Base-by-base conservation (phyloP, 768 basidiomycete species). In the Leccinellum albellum region DNA sequence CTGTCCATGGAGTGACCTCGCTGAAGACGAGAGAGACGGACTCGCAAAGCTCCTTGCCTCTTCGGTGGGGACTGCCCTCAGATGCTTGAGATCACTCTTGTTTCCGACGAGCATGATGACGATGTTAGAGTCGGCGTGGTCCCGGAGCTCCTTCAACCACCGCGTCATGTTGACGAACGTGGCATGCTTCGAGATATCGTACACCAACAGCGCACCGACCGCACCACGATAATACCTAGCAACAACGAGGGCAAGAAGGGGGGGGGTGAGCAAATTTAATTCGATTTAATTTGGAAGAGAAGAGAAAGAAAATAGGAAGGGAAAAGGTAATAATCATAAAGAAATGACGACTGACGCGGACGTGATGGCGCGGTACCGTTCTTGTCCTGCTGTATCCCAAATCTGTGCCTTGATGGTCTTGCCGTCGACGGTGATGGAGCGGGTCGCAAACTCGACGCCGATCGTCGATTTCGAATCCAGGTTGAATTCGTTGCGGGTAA, bases 401-500 rank as follows among this genome's bases (percentile, higher is more conserved):
- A 99, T 90, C 76, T 98, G 96, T 21, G 96, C 96, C 75, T 98
- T 98, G 65, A 99, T 84, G 3, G 87, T 94, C 86, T 98, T 98
- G 40, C 86, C 85, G 70, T 98, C 96, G n/a, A 98, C 91, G 64
- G 82, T 89, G 73, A 94, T 92, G 17, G 92, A 91, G 68, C 97
- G 85, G 42, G 96, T 98, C 4, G 96, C 97, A 67, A 99, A 99
- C 76, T 98, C 96, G 65, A 99, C 96, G 53, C 97, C 96, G 73
- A 99, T 98, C 23, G 97, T 99, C 59, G 96, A 98, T 79, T 98
- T 98, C 45, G 94, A 94, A 71, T 98, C 97, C 64, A 96, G 82
- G 79, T 95, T 97, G 86, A 99, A 99, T 76, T 98, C 95, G 71
- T 98, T 98, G 66, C 95, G 88, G 64, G 97, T 99, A 85, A 99